Percentiles rank a stretch among this genome's conserved stretches.
phyloP scores from a whole-genome alignment of 2,329 filamentous ascomycete genomes.

The Didymosphaeria variabile region DNA sequence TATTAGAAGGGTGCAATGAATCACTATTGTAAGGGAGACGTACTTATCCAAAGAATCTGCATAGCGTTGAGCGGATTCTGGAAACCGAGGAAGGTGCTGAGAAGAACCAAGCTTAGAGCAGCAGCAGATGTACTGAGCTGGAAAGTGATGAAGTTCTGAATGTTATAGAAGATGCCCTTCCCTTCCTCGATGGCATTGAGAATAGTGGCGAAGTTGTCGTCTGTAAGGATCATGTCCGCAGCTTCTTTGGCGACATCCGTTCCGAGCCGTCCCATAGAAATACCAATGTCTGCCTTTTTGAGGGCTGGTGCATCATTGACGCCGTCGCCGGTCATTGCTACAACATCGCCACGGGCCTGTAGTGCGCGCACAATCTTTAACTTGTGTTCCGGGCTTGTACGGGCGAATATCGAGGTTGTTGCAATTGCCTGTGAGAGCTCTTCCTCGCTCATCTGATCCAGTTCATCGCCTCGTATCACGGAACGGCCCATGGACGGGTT shows the following conservation, averaged over 20 bases:
- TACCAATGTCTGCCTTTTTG: constrained; percentile 97
- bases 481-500: constrained; percentile 67
- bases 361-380: constrained; percentile 94
- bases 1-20: constrained; percentile 28
- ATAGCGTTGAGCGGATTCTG: constrained; percentile 97
- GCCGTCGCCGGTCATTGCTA: constrained; percentile 98
- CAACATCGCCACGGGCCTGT: constrained; percentile 91
- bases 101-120: constrained; percentile 85
- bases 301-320: constrained; percentile 97
- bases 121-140: constrained; percentile 97
- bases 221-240: constrained; percentile 90
- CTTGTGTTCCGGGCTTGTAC: constrained; percentile 97
- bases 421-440: constrained; percentile 86
- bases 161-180: constrained; percentile 99
- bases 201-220: constrained; percentile 91
- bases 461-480: constrained; percentile 86
- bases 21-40: constrained; percentile 52
- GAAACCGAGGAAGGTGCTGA: constrained; percentile 92
- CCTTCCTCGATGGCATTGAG: constrained; percentile 96
- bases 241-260: constrained; percentile 98
- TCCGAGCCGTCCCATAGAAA: constrained; percentile 93
- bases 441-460: constrained; percentile 89
- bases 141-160: constrained; percentile 98
- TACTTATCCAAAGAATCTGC: constrained; percentile 99
- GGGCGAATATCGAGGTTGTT: constrained; percentile 91